A percentile compares a stretch with the other conserved stretches of the same genome.
Conservation (phyloP, 306 rosid genomes). For the Quercus variabilis region DNA sequence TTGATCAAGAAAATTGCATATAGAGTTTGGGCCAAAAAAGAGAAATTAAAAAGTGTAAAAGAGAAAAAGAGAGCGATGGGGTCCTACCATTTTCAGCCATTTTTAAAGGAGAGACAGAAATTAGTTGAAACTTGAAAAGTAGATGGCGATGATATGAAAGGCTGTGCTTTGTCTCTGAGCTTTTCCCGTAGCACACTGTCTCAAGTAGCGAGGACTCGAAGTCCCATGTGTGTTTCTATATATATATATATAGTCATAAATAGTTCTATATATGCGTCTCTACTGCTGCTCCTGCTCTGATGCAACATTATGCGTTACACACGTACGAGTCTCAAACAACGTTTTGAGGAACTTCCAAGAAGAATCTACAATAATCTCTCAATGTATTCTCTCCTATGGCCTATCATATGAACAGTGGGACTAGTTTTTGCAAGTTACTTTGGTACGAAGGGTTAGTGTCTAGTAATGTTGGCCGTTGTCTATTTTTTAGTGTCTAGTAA, state of each 20-base stretch:
- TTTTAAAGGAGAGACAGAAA: conserved; percentile 1
- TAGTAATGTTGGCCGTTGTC: no score
- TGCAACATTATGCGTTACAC: neutral
- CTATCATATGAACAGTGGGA: no score
- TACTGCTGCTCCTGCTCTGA: neutral
- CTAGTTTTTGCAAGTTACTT: no score
- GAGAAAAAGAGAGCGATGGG: neutral
- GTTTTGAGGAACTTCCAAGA: no score
- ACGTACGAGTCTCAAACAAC: no score
- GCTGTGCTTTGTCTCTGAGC: conserved; percentile 12
- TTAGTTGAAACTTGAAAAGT: neutral
- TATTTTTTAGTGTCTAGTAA: no score
- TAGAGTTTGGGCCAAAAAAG: neutral
- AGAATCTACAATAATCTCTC: no score
- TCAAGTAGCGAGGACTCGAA: neutral
- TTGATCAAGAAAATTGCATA: neutral
- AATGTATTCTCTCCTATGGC: no score
- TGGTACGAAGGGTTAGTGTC: no score
- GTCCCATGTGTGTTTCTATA: neutral
- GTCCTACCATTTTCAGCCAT: conserved; percentile 57
- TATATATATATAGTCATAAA: no score
- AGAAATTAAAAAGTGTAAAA: neutral
- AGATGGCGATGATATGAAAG: conserved; percentile 4
- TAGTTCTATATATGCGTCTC: neutral
- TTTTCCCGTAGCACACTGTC: conserved; percentile 22